Conservation (phyloP, 176 grass and related monocot genomes). For the Olyra latifolia region DNA sequence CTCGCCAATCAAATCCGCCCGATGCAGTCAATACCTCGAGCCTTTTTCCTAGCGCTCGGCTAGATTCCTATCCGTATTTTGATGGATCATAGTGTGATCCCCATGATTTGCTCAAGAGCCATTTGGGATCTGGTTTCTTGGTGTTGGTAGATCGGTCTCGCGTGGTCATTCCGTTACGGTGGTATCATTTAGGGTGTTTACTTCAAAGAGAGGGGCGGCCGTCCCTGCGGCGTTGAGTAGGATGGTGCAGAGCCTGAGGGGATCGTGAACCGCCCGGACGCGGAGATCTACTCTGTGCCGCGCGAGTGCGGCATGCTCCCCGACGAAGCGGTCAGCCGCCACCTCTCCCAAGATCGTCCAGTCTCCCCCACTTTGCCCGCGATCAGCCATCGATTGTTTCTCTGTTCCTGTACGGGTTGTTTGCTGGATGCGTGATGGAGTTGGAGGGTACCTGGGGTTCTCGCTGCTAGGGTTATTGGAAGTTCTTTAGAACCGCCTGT, state of each 20-base stretch:
- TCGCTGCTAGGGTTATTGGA: slow-evolving; percentile 28
- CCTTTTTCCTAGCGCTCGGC: no score
- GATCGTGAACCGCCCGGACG: slow-evolving; percentile 91
- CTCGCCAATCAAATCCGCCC: no score
- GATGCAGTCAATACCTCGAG: no score
- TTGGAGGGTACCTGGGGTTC: neutral
- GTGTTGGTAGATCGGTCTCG: no score
- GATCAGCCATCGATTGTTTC: slow-evolving; percentile 21
- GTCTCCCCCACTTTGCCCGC: neutral
- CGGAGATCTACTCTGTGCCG: slow-evolving; percentile 95
- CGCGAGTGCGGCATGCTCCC: slow-evolving; percentile 98
- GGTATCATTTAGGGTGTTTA: no score
- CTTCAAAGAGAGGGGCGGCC: slow-evolving; percentile 50
- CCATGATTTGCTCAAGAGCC: no score
- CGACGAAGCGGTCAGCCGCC: slow-evolving; percentile 85
- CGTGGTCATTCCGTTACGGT: no score
- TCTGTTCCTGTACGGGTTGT: neutral
- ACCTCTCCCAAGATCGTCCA: slow-evolving; percentile 77
- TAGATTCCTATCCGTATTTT: no score
- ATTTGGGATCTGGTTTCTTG: no score
- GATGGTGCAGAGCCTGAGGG: slow-evolving; percentile 94
- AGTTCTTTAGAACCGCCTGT: neutral
- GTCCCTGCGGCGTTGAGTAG: slow-evolving; percentile 63
- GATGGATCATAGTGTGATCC: no score
- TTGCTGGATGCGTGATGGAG: neutral